phyloP scores from a whole-genome alignment of 2,329 filamentous ascomycete species.

The Zasmidium cellare region DNA sequence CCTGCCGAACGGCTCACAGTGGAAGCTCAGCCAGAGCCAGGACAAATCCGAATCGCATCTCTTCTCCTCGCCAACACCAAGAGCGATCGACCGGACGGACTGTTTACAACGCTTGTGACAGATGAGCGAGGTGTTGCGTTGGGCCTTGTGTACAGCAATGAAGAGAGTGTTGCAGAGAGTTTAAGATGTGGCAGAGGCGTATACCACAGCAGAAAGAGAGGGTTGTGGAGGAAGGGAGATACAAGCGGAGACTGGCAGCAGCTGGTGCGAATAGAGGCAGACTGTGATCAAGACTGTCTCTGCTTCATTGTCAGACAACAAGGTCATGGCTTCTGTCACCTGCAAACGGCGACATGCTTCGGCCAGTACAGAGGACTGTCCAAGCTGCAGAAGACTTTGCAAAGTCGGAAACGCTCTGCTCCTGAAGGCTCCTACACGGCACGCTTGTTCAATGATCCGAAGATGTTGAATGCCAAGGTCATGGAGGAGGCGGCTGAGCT shows the following conservation, averaged over 20 bases:
- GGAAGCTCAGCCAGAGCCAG: slow-evolving; percentile 58
- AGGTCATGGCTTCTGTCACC: slow-evolving; percentile 86
- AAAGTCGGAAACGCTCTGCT: slow-evolving; percentile 77
- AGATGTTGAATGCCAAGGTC: slow-evolving; percentile 89
- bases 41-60: slow-evolving; percentile 65
- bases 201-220: slow-evolving; percentile 93
- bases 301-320: slow-evolving; percentile 88
- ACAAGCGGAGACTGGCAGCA: slow-evolving; percentile 93
- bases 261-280: slow-evolving; percentile 77
- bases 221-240: slow-evolving; percentile 94
- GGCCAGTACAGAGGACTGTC: slow-evolving; percentile 79
- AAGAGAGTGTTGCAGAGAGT: slow-evolving; percentile 85
- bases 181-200: slow-evolving; percentile 79
- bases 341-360: slow-evolving; percentile 90
- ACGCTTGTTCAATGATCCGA: slow-evolving; percentile 85
- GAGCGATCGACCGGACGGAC: slow-evolving; percentile 78
- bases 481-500: slow-evolving; percentile 98
- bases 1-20: slow-evolving; percentile 70
- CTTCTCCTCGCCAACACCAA: slow-evolving; percentile 74
- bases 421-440: slow-evolving; percentile 92
- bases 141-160: slow-evolving; percentile 91
- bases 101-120: slow-evolving; percentile 87
- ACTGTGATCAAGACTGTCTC: slow-evolving; percentile 92
- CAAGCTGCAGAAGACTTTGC: slow-evolving; percentile 81
- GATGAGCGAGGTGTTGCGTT: slow-evolving; percentile 83